Percentiles rank a stretch among this genome's conserved stretches.
Evolutionary conservation across 148 eudicot species (phyloP).

Genomic region (Cornus kousa): DNA sequence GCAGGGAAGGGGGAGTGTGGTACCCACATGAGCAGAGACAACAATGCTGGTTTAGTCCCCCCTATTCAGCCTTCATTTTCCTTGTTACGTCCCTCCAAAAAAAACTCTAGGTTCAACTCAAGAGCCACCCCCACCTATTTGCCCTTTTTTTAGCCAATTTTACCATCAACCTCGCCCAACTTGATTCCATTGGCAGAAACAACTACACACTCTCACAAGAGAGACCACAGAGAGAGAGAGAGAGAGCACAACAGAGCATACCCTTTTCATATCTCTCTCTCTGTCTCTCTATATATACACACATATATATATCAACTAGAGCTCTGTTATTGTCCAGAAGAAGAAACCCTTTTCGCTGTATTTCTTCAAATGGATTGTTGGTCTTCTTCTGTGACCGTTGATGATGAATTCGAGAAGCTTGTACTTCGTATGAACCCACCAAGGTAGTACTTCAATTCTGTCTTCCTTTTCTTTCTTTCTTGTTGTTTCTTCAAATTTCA

Average conservation of each 20-base stretch:
- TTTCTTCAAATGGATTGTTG: constrained; percentile 55
- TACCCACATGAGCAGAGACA: constrained; percentile 7
- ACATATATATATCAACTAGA: neutral
- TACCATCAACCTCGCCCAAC: neutral
- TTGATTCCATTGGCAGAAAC: constrained; percentile 2
- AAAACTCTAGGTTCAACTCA: constrained; percentile 34
- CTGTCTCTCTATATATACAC: neutral
- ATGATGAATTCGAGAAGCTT: constrained; percentile 83
- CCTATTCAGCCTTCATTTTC: neutral
- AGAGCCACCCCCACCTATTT: constrained; percentile 25
- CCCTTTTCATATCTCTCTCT: constrained; percentile 6
- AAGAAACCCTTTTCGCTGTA: neutral
- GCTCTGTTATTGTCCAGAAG: neutral
- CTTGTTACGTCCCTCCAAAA: constrained; percentile 9
- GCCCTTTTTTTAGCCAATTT: neutral
- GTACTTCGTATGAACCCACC: constrained; percentile 89
- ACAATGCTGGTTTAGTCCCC: too few relatives aligned
- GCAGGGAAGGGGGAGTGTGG: neutral
- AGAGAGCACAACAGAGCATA: neutral
- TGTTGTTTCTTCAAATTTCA: neutral
- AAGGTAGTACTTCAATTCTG: constrained; percentile 29
- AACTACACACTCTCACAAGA: too few relatives aligned
- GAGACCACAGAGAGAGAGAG: neutral
- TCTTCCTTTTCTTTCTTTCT: neutral
- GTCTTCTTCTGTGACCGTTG: constrained; percentile 53